Conservation (phyloP, 345 rosid species). For the Zanthoxylum bungeanum region DNA sequence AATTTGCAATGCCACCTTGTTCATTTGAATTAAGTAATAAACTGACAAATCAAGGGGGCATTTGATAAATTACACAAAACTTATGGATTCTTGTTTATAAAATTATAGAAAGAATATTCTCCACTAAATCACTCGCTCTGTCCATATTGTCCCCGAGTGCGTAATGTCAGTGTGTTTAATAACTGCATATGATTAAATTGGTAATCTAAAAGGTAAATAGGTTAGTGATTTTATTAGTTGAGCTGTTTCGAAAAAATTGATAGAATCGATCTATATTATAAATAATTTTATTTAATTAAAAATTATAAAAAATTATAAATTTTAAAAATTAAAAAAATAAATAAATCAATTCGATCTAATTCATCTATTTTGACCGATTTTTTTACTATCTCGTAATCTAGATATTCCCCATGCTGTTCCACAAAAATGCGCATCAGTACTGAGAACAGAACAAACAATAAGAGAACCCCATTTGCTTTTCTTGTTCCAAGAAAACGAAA, state of each 20-base stretch:
- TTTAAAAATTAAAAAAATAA: too few species aligned
- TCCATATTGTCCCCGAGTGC: neutral
- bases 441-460: conserved; percentile 2
- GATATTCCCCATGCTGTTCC: conserved; percentile 2
- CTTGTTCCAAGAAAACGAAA: conserved; percentile 14
- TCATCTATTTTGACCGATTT: too few species aligned
- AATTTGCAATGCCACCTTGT: neutral
- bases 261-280: too few species aligned
- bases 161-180: too few species aligned
- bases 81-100: neutral
- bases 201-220: too few species aligned
- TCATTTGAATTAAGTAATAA: neutral
- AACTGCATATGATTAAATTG: too few species aligned
- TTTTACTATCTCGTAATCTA: too few species aligned
- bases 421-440: conserved; percentile 12
- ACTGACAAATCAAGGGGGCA: neutral
- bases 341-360: too few species aligned
- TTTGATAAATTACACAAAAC: neutral
- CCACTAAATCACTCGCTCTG: neutral
- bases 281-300: too few species aligned
- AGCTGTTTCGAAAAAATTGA: too few species aligned
- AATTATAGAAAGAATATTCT: neutral
- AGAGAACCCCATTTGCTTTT: neutral
- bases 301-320: too few species aligned
- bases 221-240: too few species aligned